These are phyloP conservation scores for Theobroma cacao DNA, from an alignment of 345 rosid species.

Conservation along the genomic window DNA sequence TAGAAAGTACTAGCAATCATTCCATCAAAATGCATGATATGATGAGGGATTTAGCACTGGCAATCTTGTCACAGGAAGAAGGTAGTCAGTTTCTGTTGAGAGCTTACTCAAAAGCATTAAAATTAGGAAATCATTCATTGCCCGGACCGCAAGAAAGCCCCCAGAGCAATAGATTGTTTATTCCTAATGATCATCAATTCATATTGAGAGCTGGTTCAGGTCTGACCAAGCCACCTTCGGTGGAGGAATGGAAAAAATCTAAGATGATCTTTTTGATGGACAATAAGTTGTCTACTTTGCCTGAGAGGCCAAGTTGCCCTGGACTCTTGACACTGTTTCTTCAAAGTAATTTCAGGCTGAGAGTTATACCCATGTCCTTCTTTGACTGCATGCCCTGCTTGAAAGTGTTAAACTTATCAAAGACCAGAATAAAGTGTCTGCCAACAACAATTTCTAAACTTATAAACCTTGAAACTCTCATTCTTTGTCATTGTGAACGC, in stretches of 20 bases:
- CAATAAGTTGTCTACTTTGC: neutral
- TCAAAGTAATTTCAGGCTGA: conserved; percentile 4
- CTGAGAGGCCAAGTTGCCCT: neutral
- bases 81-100: conserved; percentile 6
- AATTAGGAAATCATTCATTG: neutral
- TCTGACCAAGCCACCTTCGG: neutral
- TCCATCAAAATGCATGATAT: conserved; percentile 26
- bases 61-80: conserved; percentile 2
- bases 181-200: neutral
- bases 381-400: conserved; percentile 2
- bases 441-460: conserved; percentile 6
- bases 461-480: conserved; percentile 6
- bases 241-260: conserved; percentile 4
- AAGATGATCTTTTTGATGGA: conserved; percentile 15
- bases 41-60: conserved; percentile 29
- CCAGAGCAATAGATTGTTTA: neutral
- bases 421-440: conserved; percentile 10
- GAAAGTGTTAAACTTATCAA: conserved; percentile 11
- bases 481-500: conserved; percentile 17
- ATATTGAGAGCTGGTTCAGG: conserved; percentile 3
- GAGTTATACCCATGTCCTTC: neutral
- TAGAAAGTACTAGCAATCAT: neutral
- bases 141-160: neutral
- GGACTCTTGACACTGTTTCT: neutral
- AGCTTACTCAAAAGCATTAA: conserved; percentile 3